These are phyloP conservation scores for Pilaira anomala DNA, from an alignment of 192 early-diverging fungal species.

Conservation along the genomic window DNA sequence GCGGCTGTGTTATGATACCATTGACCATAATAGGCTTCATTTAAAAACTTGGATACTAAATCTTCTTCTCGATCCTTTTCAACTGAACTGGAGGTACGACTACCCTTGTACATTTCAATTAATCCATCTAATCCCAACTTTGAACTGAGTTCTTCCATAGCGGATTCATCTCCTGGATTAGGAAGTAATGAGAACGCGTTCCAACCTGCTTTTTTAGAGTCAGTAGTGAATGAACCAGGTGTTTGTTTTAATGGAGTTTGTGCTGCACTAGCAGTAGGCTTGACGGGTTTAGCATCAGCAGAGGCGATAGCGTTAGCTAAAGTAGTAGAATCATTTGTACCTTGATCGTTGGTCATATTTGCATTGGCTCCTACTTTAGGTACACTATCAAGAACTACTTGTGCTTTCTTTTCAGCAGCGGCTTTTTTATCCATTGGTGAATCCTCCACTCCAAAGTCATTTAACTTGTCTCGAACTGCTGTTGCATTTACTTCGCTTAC, in stretches of 20 bases:
- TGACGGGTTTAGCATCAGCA: conserved; percentile 5
- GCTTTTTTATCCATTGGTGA: conserved; percentile 27
- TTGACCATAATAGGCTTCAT: conserved; percentile 40
- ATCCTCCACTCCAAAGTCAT: not conserved
- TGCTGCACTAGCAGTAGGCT: not conserved
- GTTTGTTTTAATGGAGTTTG: conserved; percentile 4
- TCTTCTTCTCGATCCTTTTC: no score
- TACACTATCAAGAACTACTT: conserved; percentile 9
- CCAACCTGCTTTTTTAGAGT: conserved; percentile 29
- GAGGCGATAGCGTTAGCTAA: conserved; percentile 10
- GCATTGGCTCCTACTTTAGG: conserved; percentile 3
- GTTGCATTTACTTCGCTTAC: not conserved
- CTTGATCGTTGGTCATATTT: conserved; percentile 20
- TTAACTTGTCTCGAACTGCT: not conserved
- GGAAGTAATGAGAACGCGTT: conserved; percentile 32
- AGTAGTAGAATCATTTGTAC: conserved; percentile 14
- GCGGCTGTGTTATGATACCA: conserved; percentile 39
- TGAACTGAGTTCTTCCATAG: not conserved
- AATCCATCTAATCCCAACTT: conserved; percentile 18
- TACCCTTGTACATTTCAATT: conserved; percentile 5
- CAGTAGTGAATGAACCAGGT: conserved; percentile 16
- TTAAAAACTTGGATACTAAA: conserved; percentile 30
- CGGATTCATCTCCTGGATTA: conserved; percentile 29
- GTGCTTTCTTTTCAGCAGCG: conserved; percentile 12
- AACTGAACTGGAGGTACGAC: not conserved